Evolutionary conservation across 768 basidiomycete genomes (phyloP), one percentile per base, ranked within the genome.

Genomic region (Guyanaporus albipodus): DNA sequence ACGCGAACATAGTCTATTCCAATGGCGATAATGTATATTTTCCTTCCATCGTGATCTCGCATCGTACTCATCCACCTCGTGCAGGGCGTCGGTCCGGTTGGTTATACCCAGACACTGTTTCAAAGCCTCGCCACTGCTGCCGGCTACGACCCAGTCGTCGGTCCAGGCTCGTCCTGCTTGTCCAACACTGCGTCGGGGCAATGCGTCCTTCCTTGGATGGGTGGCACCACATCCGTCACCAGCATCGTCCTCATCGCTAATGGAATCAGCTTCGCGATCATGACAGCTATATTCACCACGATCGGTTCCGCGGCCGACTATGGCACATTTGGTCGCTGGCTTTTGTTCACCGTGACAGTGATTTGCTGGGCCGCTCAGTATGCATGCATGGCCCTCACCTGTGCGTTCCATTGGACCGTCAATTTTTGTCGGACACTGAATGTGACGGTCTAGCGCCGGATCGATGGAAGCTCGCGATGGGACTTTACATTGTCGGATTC

Each of bases 311-410:
- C 62, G 1, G 66, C 53, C 9, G 64, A 66, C 24, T 67, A 66
- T 36, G 64, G 66, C 9, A 63, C 52, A 24, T 88, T 90, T 56
- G 87, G 86, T 17, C 79, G 84, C 12, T 91, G 87, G 86, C 63
- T 90, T 8, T 70, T 91, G 12, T 67, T 90, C n/a, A 73, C 73
- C 15, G 63, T 83, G 12, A 91, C 89, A 1, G 65, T 80, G 34
- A 71, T 91, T 31, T 89, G 86, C 49, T 91, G 89, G 89, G 84
- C 69, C 1, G 77, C 87, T 4, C 87, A 90, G 57, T 91, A 83
- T 52, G 80, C 85, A 0, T 83, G 78, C 59, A 82, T 91, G 75
- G 73, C 78, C 21, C 70, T 91, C 17, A 87, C 85, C 0, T 68
- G 87, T 86, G 57, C 21, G 78, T 67, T n/a, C 36, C 15, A 2